Conservation (phyloP, 345 rosid genomes). For the Gossypium raimondii region DNA sequence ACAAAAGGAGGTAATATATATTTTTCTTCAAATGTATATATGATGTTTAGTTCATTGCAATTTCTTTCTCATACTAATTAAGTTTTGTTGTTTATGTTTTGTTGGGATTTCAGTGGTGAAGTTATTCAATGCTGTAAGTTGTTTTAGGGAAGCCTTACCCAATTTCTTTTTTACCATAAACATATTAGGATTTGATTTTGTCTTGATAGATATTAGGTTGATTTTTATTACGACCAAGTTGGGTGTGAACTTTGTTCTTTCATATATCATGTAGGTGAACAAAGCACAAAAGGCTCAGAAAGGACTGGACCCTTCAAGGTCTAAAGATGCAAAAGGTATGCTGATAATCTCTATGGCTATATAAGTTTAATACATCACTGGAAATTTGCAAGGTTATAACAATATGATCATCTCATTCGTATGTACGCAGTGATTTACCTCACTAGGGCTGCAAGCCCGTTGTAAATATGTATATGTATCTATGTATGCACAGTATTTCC, state of each 20-base stretch:
- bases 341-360: conserved; percentile 20
- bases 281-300: conserved; percentile 87
- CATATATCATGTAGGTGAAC: conserved; percentile 56
- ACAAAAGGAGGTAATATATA: conserved; percentile 80
- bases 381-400: too few species aligned
- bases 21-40: not conserved
- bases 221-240: not conserved
- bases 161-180: too few species aligned
- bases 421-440: not conserved
- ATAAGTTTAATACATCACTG: conserved; percentile 19
- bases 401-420: not conserved
- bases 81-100: conserved; percentile 16
- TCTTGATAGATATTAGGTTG: not conserved
- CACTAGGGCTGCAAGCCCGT: not conserved
- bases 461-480: not conserved
- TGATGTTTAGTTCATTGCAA: conserved; percentile 1
- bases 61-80: conserved; percentile 28
- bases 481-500: not conserved
- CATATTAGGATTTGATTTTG: not conserved
- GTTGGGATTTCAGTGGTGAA: conserved; percentile 70
- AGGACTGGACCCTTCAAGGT: conserved; percentile 76
- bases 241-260: conserved; percentile 6
- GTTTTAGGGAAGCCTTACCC: conserved; percentile 8
- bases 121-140: conserved; percentile 90
- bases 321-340: conserved; percentile 79